Evolutionary conservation across 331 rosid genomes (phyloP), one percentile per base, ranked within the genome.

Genomic region (Quercus lobata): DNA sequence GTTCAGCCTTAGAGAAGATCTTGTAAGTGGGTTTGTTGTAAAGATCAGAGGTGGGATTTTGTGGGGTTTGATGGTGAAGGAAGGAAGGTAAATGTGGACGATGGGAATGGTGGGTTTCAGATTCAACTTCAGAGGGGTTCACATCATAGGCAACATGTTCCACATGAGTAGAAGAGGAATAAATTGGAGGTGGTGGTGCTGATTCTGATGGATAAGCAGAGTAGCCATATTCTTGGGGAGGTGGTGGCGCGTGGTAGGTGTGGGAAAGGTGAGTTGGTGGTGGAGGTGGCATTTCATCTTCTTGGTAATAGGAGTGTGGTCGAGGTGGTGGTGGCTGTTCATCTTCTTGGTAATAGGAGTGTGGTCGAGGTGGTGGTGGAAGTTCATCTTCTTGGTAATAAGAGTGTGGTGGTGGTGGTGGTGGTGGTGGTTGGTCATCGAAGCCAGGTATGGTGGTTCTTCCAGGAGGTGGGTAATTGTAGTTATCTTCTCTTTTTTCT

Each of bases 391-490:
- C 78, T 16, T 78, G 74, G 73, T 73, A 77, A 61, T 57, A 71
- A 37, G 44, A 37, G 44, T 37, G 44, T 2, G 85, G 76, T 18
- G 76, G 88, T 2, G 76, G 88, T 2, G 81, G 88, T 0, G 76
- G 85, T 9, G 84, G 85, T 18, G 75, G 88, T 32, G 85, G 88
- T 25, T 83, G 83, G 74, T 74, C 71, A 75, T 80, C 74, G 55
- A 76, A 80, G 74, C 75, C 44, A 57, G 84, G 77, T 15, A 14
- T 10, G 52, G 69, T 69, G 32, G n/a, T 8, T 58, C 34, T 2
- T 7, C 74, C 87, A 0, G 94, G 94, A 7, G 90, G 97, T 4
- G 92, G 97, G 72, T 78, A 79, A 52, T 56, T 53, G 72, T 78
- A 79, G 37, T 49, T 53, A 32, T 46, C 63, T n/a, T n/a, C 41